Evolutionary conservation across 2,329 filamentous ascomycete genomes (phyloP), one percentile per base, ranked within the genome.

Genomic region (Rachicladosporium sp.): DNA sequence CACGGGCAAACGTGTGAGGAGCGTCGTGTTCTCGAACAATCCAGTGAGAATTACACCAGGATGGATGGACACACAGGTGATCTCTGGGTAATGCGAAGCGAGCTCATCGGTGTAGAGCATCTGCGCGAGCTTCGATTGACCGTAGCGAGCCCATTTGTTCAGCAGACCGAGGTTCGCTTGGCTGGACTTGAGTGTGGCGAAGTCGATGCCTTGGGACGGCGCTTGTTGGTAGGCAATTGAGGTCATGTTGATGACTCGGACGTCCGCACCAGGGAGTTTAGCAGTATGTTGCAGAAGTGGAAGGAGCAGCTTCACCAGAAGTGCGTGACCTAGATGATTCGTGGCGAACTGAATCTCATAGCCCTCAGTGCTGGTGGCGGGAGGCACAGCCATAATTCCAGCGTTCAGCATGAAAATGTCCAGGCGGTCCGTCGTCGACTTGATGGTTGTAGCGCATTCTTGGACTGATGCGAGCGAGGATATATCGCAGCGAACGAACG

Each of bases 91-190:
- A 8, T 53, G 57, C 29, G 51, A 46, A 1, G 65, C 59, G 3
- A 72, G 48, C 36, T 65, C 58, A 6, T 52, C 49, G 3, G 63
- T 55, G 47, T 63, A 68, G 2, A 69, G 53, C 4, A 70, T 47
- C 43, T 69, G 66, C 0, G 70, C 69, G 2, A 71, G 51, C 46
- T 73, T 72, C 35, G 58, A 62, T 44, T 69, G 64, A 0, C 63
- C 67, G 45, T 67, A 67, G 10, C 60, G 53, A 4, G 44, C 43
- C 54, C 59, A 63, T 6, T 52, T 44, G 38, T 40, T 44, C 30
- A 43, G 37, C n/a, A 29, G 30, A 8, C 42, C 40, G 8, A 48
- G 38, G 12, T 15, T 33, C 0, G 19, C 34, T 37, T 53, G 47
- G 5, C 40, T 11, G 3, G 49, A 54, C 6, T 54, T 53, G 31